Evolutionary conservation across 192 early-diverging fungal genomes (phyloP).

Genomic region (Coemansia sp.): DNA sequence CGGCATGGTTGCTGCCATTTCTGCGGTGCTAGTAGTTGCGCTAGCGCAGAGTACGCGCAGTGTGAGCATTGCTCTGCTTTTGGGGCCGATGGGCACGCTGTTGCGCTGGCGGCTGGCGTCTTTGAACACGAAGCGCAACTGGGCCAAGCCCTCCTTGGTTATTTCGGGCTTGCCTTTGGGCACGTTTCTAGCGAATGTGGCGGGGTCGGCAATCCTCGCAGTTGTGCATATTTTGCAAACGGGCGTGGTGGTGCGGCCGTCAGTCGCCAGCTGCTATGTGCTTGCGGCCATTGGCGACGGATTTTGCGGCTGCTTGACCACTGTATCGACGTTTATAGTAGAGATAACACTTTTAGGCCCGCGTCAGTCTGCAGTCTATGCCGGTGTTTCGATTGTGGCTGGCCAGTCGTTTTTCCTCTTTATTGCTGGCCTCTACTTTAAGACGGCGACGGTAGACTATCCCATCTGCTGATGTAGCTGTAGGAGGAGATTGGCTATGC

Average conservation of each 20-base stretch:
- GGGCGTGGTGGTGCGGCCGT: conserved; percentile 31
- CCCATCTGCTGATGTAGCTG: conserved; percentile 10
- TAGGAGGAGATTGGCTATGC: too few species aligned
- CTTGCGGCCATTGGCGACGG: conserved; percentile 47
- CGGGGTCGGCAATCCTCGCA: conserved; percentile 24
- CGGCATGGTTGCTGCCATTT: not conserved
- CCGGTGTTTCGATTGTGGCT: conserved; percentile 22
- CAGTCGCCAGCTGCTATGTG: conserved; percentile 26
- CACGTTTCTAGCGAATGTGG: conserved; percentile 39
- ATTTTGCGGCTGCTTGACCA: conserved; percentile 65
- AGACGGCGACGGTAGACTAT: conserved; percentile 19
- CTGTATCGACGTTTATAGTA: conserved; percentile 43
- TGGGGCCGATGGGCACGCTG: conserved; percentile 34
- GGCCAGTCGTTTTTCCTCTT: conserved; percentile 33
- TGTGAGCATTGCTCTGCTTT: conserved; percentile 32
- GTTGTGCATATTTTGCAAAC: conserved; percentile 28
- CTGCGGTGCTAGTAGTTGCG: conserved; percentile 16
- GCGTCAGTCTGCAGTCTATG: conserved; percentile 15
- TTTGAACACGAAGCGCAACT: conserved; percentile 5
- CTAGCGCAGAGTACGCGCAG: conserved; percentile 23
- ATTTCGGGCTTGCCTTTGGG: conserved; percentile 24
- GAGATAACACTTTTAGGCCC: conserved; percentile 36
- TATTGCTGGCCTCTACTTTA: conserved; percentile 41
- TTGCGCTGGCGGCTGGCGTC: conserved; percentile 37
- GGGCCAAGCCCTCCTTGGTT: not conserved